phyloP scores from a whole-genome alignment of 768 basidiomycete species.

The Lanmaoa pseudosensibilis region DNA sequence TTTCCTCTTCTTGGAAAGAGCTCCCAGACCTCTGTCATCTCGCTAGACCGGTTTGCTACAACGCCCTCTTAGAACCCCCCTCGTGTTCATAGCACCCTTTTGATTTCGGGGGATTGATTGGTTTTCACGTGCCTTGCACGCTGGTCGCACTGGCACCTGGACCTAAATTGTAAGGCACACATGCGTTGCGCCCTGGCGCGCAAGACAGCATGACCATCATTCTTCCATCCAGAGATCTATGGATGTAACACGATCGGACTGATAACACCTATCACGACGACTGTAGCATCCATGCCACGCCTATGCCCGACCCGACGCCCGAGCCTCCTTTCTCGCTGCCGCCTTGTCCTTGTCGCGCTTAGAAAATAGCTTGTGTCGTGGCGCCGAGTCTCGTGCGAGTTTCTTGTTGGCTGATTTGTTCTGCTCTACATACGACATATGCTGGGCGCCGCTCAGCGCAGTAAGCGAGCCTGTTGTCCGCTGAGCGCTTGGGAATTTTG shows the following conservation, averaged over 20 bases:
- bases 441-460: conserved; percentile 84
- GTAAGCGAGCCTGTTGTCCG: conserved; percentile 80
- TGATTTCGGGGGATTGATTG: conserved; percentile 29
- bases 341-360: conserved; percentile 81
- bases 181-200: conserved; percentile 11
- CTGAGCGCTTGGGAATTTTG: conserved; percentile 65
- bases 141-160: conserved; percentile 25
- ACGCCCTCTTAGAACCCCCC: conserved; percentile 21
- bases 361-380: conserved; percentile 76
- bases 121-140: conserved; percentile 31
- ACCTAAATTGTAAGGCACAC: conserved; percentile 21
- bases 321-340: conserved; percentile 46
- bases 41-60: background rate
- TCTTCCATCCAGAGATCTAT: conserved; percentile 14
- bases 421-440: conserved; percentile 91
- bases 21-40: background rate
- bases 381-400: conserved; percentile 51
- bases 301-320: conserved; percentile 33
- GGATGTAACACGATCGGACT: conserved; percentile 15
- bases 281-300: background rate
- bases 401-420: conserved; percentile 90
- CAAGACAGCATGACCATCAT: conserved; percentile 15
- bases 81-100: conserved; percentile 28
- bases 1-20: background rate
- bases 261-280: conserved; percentile 17